Evolutionary conservation across 2,329 filamentous ascomycete species (phyloP), one percentile per base, ranked within the genome.

Genomic region (Cladosporium halotolerans): DNA sequence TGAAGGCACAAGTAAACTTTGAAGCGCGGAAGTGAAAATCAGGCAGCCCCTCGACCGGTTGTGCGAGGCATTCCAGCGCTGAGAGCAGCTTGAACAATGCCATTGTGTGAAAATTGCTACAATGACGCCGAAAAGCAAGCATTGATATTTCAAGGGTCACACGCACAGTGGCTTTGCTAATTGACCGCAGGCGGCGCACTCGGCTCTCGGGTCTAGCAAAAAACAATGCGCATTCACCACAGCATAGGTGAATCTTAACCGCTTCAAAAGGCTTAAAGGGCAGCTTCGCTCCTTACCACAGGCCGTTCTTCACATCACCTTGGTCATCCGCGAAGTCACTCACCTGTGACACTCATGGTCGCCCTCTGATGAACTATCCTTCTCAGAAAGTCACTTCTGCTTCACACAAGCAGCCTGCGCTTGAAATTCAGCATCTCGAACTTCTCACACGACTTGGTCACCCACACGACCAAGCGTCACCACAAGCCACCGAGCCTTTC

Each of bases 1-100:
- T 11, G 43, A 46, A 42, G 44, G 43, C 50, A 41, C 34, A 23
- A 53, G 50, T 31, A 53, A 53, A 23, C 36, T 53, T 34, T 53
- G 50, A 53, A 14, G 7, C 3, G 16, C 8, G 7, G 36, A 39
- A 39, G 36, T 28, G 23, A 28, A 28, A 7, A 5, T 28, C 23
- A 28, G 23, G 23, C 23, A 28, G 7, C 5, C 7, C 7, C 7
- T 4, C 23, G 23, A 28, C 23, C 23, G 23, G 3, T 7, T 28
- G 7, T 28, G 23, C 23, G 5, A 28, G 23, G 23, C 23, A 28
- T 4, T 7, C 23, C 7, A 28, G 23, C 7, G 23, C 23, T 5
- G 23, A 28, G 23, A 28, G 23, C 23, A 28, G 23, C 23, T 28
- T 5, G 7, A 28, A 28, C 23, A 28, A 28, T 28, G 23, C 23